phyloP scores from a whole-genome alignment of 208 protist species.

The Trypanosoma cruzi region DNA sequence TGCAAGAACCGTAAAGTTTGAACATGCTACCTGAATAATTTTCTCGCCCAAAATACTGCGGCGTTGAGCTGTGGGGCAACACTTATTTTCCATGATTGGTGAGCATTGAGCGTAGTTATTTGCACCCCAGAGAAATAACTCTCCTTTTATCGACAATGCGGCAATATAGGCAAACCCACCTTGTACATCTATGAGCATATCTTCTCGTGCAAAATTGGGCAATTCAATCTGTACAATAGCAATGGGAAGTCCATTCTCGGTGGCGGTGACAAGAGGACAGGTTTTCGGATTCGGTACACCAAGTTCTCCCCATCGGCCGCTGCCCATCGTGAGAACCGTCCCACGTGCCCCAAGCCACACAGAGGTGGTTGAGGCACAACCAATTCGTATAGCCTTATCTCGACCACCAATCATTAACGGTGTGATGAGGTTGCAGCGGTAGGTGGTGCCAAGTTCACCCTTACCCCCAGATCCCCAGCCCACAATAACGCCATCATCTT shows the following conservation, averaged over 20 bases:
- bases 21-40: conserved; percentile 62
- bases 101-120: conserved; percentile 83
- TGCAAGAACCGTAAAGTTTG: conserved; percentile 67
- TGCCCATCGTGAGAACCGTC: conserved; percentile 73
- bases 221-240: conserved; percentile 62
- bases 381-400: conserved; percentile 76
- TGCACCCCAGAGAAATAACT: conserved; percentile 69
- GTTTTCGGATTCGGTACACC: conserved; percentile 65
- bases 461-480: conserved; percentile 75
- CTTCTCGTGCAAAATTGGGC: conserved; percentile 25
- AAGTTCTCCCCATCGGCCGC: conserved; percentile 79
- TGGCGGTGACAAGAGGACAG: conserved; percentile 55
- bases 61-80: conserved; percentile 48
- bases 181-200: conserved; percentile 58
- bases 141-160: conserved; percentile 47
- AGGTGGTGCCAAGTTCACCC: conserved; percentile 70
- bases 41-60: conserved; percentile 45
- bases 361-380: conserved; percentile 63
- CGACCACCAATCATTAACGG: conserved; percentile 73
- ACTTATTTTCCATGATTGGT: conserved; percentile 45
- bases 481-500: conserved; percentile 69
- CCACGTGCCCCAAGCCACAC: conserved; percentile 66
- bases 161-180: conserved; percentile 67
- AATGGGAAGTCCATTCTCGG: conserved; percentile 74
- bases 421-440: conserved; percentile 65